phyloP scores from a whole-genome alignment of 2,329 filamentous ascomycete genomes.

The Nemania diffusa region DNA sequence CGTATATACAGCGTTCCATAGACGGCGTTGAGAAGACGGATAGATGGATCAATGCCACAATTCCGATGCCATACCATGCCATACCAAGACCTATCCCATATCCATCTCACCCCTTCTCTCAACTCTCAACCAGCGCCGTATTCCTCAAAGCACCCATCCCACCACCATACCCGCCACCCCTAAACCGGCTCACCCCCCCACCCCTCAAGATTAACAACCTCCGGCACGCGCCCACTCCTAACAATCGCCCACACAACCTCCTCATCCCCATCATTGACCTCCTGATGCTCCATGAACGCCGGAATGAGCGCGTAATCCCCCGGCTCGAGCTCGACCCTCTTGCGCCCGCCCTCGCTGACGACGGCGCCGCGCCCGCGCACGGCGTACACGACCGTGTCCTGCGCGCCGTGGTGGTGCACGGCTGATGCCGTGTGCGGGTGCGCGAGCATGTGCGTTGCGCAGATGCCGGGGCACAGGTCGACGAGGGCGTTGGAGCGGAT shows the following conservation, averaged over 20 bases:
- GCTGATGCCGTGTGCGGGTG: conserved; percentile 59
- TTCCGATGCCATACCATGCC: no score
- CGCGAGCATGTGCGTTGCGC: conserved; percentile 60
- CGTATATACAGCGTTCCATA: conserved; percentile 39
- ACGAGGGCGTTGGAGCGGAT: conserved; percentile 59
- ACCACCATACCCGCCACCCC: not conserved
- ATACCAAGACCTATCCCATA: not conserved
- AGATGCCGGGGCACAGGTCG: conserved; percentile 59
- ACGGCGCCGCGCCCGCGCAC: conserved; percentile 58
- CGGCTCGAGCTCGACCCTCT: conserved; percentile 57
- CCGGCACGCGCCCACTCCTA: conserved; percentile 58
- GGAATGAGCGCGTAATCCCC: conserved; percentile 66
- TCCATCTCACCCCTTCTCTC: not conserved
- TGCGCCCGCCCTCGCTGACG: conserved; percentile 60
- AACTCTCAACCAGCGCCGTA: no score
- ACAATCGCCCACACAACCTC: conserved; percentile 65
- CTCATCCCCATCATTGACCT: conserved; percentile 65
- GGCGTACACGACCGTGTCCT: conserved; percentile 65
- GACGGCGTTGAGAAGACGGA: conserved; percentile 20
- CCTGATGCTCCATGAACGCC: conserved; percentile 64
- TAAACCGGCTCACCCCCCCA: conserved; percentile 53
- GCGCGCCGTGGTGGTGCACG: conserved; percentile 64
- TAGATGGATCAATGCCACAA: no score
- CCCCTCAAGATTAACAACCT: conserved; percentile 60
- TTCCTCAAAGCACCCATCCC: no score